Base-by-base conservation (phyloP, 2,329 filamentous ascomycete genomes). In the Ascochyta fabae region DNA sequence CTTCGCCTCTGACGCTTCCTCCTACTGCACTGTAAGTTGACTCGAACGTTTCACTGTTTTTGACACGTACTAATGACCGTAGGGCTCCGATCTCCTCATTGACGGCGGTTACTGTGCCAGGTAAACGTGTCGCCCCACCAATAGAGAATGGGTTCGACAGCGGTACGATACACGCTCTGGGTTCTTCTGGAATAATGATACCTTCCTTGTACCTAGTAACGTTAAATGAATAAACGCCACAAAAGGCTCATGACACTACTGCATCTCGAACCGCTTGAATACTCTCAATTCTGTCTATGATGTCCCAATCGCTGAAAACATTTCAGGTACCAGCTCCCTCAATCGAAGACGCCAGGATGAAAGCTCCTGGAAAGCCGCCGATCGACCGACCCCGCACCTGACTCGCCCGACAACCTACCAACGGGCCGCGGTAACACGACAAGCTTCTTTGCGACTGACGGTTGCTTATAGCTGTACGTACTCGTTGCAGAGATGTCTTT, bases 1-100 rank as follows among this genome's bases (percentile, higher is more conserved):
- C 76, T 80, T 96, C 53, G 89, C 90, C 16, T 91, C 88, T 13
- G 91, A 96, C 75, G 91, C 91, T 4, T 85, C 88, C n/a, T 90
- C 86, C 49, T 96, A 92, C 77, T 92, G 88, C 16, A 96, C 91
- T 8, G 91, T 75, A 64, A 67, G 72, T 68, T 42, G 22, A 27
- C n/a, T 16, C 8, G 8, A 19, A 8, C 12, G 12, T 15, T 15
- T 34, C 24, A 6, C n/a, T 1, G 0, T 23, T 22, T 24, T 3
- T 10, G 86, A 0, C 6, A 34, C 19, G 27, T 19, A 19, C 61
- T 64, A 68, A 78, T 53, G 16, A 27, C 27, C 1, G 2, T 31
- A 75, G 72, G 72, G 89, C 3, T 81, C 84, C 9, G 88, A 92
- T 73, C 80, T 95, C 56, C 78, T 90, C 60, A 84, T 93, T 43